phyloP scores from a whole-genome alignment of 2,329 filamentous ascomycete genomes.

The Cladosporium halotolerans region DNA sequence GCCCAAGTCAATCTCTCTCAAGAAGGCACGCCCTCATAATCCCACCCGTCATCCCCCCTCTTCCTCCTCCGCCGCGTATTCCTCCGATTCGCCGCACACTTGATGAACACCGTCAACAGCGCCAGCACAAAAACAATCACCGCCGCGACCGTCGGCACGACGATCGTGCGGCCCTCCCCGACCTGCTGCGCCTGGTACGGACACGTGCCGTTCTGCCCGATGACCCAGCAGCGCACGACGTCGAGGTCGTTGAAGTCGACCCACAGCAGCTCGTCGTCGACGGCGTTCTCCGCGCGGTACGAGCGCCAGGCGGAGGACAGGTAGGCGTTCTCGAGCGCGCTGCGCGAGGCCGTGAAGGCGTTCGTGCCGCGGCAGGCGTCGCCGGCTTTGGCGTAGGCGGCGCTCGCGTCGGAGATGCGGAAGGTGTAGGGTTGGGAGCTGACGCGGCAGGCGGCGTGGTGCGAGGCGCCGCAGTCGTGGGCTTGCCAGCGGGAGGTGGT shows the following conservation, averaged over 20 bases:
- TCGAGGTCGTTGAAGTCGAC: slow-evolving; percentile 58
- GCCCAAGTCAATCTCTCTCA: slow-evolving; percentile 8
- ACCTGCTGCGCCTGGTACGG: slow-evolving; percentile 43
- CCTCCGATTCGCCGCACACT: slow-evolving; percentile 56
- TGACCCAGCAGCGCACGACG: slow-evolving; percentile 54
- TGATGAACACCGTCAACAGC: slow-evolving; percentile 56
- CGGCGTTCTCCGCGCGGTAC: slow-evolving; percentile 10
- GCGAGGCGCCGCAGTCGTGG: slow-evolving; percentile 47
- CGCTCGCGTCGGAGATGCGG: slow-evolving; percentile 41
- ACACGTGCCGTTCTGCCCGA: slow-evolving; percentile 50
- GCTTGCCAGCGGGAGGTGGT: slow-evolving; percentile 53
- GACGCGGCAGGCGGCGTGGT: slow-evolving; percentile 53
- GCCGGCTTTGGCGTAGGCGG: slow-evolving; percentile 35
- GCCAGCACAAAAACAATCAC: slow-evolving; percentile 58
- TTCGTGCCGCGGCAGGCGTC: slow-evolving; percentile 43
- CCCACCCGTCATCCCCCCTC: slow-evolving; percentile 47
- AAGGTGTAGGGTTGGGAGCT: slow-evolving; percentile 51
- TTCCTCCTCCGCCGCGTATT: slow-evolving; percentile 44
- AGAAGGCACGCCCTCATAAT: slow-evolving; percentile 61
- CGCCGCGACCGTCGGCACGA: slow-evolving; percentile 57
- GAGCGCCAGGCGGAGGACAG: slow-evolving; percentile 36
- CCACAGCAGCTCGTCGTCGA: slow-evolving; percentile 40
- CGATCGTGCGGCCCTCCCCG: slow-evolving; percentile 42
- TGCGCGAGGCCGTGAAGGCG: slow-evolving; percentile 52
- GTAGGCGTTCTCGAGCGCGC: slow-evolving; percentile 58